Evolutionary conservation across 768 basidiomycete species (phyloP).

Genomic region (Dentipellis fragilis): DNA sequence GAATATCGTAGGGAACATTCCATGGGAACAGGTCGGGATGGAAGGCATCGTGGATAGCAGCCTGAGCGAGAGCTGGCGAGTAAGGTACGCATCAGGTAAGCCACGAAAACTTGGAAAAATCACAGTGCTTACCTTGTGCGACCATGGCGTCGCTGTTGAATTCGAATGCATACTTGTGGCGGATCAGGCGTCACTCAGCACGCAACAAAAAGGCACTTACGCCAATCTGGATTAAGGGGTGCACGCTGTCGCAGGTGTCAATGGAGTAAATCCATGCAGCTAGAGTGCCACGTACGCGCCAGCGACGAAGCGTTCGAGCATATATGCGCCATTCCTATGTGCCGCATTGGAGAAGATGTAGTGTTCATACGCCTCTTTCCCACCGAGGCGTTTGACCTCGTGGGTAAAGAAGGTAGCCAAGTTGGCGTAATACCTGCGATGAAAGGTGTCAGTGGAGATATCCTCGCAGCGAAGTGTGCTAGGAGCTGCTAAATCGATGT

Average conservation of each 20-base stretch:
- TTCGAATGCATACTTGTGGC: constrained; percentile 37
- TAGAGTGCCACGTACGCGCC: constrained; percentile 23
- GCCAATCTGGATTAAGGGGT: constrained; percentile 50
- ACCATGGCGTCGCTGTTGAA: constrained; percentile 41
- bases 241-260: constrained; percentile 26
- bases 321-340: constrained; percentile 22
- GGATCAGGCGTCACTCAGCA: not conserved
- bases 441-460: constrained; percentile 14
- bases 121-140: constrained; percentile 29
- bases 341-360: constrained; percentile 33
- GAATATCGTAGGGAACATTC: not conserved
- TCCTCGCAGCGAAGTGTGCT: constrained; percentile 17
- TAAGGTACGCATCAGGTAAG: not conserved
- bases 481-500: constrained; percentile 5
- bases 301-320: constrained; percentile 25
- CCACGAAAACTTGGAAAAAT: not conserved
- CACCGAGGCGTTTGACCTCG: constrained; percentile 29
- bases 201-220: constrained; percentile 23
- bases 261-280: not conserved
- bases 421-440: constrained; percentile 23
- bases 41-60: constrained; percentile 29
- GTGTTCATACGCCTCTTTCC: constrained; percentile 31
- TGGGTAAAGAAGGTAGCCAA: constrained; percentile 26
- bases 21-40: constrained; percentile 25
- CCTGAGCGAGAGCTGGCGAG: constrained; percentile 33